Percentiles rank a stretch among this genome's conserved stretches.
These are phyloP conservation scores for Spatholobus suberectus DNA, from an alignment of 306 rosid genomes.

Conservation along the genomic window DNA sequence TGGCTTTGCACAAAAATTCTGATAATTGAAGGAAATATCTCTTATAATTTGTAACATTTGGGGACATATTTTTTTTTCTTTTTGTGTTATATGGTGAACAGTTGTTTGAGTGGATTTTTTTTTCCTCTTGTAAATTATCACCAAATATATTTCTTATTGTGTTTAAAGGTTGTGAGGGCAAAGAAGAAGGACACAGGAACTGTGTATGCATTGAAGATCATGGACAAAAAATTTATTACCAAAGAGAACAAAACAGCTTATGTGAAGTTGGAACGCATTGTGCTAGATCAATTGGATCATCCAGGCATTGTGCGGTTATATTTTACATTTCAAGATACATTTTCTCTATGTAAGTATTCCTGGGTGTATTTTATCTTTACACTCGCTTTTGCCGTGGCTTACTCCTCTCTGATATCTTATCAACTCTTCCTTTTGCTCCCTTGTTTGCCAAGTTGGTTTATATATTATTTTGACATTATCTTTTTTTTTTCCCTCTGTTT, in stretches of 20 bases:
- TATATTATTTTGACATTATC: conserved; percentile 42
- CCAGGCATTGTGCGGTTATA: conserved; percentile 92
- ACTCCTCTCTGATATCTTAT: conserved; percentile 36
- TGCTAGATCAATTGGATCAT: conserved; percentile 97
- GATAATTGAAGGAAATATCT: background rate
- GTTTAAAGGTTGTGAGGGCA: conserved; percentile 93
- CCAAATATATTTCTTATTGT: conserved; percentile 22
- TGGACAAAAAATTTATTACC: conserved; percentile 97
- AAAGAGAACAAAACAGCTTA: conserved; percentile 98
- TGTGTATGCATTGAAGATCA: conserved; percentile 95
- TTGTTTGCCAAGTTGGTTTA: conserved; percentile 41
- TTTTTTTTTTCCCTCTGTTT: conserved; percentile 38
- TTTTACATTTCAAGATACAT: conserved; percentile 96
- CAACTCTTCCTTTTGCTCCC: conserved; percentile 5
- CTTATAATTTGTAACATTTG: background rate
- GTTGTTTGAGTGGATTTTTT: conserved; percentile 28
- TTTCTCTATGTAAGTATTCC: conserved; percentile 89
- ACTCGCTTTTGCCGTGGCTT: conserved; percentile 13
- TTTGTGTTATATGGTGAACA: background rate
- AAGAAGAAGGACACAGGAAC: conserved; percentile 91
- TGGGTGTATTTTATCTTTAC: conserved; percentile 37
- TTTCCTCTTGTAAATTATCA: conserved; percentile 24
- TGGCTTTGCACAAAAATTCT: background rate
- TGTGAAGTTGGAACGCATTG: conserved; percentile 97
- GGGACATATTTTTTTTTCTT: background rate